A percentile compares a stretch with the other conserved stretches of the same genome.
Conservation (phyloP, 2,329 filamentous ascomycete genomes). For the Anthostomella pinea region DNA sequence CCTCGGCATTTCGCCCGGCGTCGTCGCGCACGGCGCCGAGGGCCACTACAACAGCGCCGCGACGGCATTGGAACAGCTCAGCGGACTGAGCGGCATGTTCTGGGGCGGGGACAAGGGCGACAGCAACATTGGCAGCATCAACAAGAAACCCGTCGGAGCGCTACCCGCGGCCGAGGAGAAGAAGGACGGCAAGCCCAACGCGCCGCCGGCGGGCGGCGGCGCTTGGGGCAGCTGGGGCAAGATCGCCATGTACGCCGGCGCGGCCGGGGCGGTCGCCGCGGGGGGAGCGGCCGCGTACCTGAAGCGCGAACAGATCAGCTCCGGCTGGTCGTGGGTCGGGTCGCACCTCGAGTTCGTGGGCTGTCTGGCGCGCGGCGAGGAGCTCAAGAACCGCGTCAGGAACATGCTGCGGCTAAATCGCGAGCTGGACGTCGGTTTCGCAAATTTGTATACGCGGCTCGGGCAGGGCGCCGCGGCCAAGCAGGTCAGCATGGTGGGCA, state of each 20-base stretch:
- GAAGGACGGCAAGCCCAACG: conserved; percentile 6
- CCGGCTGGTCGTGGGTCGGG: conserved; percentile 77
- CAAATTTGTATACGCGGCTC: conserved; percentile 83
- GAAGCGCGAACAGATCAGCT: conserved; percentile 74
- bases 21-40: conserved; percentile 85
- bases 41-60: conserved; percentile 75
- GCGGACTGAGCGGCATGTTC: conserved; percentile 65
- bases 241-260: conserved; percentile 81
- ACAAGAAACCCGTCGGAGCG: conserved; percentile 36
- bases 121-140: conserved; percentile 4
- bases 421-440: conserved; percentile 71
- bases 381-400: conserved; percentile 72
- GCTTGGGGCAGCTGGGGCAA: conserved; percentile 87
- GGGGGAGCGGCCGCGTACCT: conserved; percentile 83
- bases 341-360: conserved; percentile 94
- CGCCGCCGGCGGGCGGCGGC: conserved; percentile 28
- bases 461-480: conserved; percentile 62
- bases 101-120: conserved; percentile 52
- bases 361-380: conserved; percentile 79
- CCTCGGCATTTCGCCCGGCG: conserved; percentile 74
- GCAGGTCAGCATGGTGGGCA: conserved; percentile 51
- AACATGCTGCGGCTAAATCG: conserved; percentile 62
- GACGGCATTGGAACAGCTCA: conserved; percentile 64
- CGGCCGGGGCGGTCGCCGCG: conserved; percentile 76
- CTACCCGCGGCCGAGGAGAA: conserved; percentile 34